Evolutionary conservation across 2,329 filamentous ascomycete genomes (phyloP).

Genomic region (Colletotrichum acutatum): DNA sequence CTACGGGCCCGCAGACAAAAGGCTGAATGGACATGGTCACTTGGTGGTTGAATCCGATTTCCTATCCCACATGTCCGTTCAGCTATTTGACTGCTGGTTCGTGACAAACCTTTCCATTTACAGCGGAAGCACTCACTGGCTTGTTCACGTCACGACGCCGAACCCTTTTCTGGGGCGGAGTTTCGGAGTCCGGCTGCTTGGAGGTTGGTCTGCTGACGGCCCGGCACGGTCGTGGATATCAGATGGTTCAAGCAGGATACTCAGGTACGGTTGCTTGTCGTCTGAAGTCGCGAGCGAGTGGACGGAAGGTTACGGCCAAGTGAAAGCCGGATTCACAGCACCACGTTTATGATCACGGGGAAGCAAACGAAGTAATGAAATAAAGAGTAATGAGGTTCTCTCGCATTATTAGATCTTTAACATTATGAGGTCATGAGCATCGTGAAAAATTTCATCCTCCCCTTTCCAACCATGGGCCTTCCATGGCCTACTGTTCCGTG

Average conservation of each 20-base stretch:
- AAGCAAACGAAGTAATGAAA: neutral
- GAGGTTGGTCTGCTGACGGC: neutral
- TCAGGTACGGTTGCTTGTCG: neutral
- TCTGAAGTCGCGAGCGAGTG: neutral
- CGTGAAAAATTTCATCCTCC: neutral
- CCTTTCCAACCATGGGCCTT: neutral
- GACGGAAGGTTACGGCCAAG: neutral
- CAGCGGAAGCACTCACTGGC: no score
- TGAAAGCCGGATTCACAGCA: no score
- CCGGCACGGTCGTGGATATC: no score
- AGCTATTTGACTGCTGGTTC: no score
- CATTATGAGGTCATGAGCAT: neutral
- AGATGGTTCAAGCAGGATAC: neutral
- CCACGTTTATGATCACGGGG: no score
- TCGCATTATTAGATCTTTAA: neutral
- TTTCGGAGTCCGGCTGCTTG: neutral
- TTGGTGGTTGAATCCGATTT: no score
- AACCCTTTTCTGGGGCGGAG: neutral
- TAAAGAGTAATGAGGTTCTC: neutral
- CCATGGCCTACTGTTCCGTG: neutral
- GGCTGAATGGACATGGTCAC: no score
- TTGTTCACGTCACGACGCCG: no score
- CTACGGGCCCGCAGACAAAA: no score
- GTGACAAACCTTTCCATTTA: no score
- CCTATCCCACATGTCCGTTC: no score